phyloP scores from a whole-genome alignment of 2,329 filamentous ascomycete species.

The Amauroascus niger region DNA sequence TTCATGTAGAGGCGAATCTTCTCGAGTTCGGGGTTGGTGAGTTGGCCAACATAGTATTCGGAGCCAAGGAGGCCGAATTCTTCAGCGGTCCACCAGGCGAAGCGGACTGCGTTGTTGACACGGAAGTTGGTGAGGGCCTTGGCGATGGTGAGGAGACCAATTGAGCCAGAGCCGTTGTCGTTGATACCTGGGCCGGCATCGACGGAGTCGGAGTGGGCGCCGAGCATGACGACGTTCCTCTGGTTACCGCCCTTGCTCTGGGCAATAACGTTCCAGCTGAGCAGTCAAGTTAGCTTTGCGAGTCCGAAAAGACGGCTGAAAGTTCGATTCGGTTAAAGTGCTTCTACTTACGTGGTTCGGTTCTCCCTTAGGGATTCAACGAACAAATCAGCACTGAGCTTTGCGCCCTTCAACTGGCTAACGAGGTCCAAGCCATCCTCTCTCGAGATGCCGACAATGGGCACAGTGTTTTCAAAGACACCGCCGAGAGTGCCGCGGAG shows the following conservation, averaged over 20 bases:
- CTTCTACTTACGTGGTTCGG: conserved; percentile 36
- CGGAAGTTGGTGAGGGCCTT: conserved; percentile 58
- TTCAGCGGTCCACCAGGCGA: conserved; percentile 56
- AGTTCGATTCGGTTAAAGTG: no score
- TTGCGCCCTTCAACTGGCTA: conserved; percentile 42
- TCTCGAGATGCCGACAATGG: conserved; percentile 58
- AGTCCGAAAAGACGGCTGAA: no score
- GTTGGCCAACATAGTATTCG: conserved; percentile 46
- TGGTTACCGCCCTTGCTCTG: conserved; percentile 50
- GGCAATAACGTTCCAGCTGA: conserved; percentile 49
- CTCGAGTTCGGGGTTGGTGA: conserved; percentile 42
- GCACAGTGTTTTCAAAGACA: conserved; percentile 50
- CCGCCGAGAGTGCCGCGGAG: conserved; percentile 60
- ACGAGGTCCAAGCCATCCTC: conserved; percentile 50
- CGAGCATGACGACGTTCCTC: conserved; percentile 49
- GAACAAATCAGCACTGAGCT: conserved; percentile 29
- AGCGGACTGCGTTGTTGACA: conserved; percentile 60
- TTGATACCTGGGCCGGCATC: conserved; percentile 61
- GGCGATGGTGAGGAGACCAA: conserved; percentile 51
- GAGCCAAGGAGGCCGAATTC: conserved; percentile 55
- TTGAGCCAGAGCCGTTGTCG: conserved; percentile 62
- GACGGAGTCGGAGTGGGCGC: conserved; percentile 54
- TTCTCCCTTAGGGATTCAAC: conserved; percentile 41
- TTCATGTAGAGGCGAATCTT: conserved; percentile 60
- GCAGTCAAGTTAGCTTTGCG: conserved; percentile 16